phyloP scores from a whole-genome alignment of 148 eudicot species.

The Amaranthus hypochondriacus region DNA sequence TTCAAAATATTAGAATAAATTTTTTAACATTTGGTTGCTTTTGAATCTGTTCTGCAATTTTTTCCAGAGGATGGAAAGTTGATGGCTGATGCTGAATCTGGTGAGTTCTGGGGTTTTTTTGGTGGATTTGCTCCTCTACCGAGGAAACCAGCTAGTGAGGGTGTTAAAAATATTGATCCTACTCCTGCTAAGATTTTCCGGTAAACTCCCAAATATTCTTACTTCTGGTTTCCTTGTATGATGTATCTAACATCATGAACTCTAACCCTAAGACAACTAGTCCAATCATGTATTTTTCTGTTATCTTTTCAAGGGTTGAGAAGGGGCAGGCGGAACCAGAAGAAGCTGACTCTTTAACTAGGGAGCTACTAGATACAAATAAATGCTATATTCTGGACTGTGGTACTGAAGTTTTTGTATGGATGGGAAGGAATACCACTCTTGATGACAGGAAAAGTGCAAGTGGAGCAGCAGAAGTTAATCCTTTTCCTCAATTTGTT shows the following conservation, averaged over 20 bases:
- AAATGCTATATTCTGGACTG: conserved; percentile 85
- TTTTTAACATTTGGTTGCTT: not conserved
- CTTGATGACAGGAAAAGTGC: conserved; percentile 76
- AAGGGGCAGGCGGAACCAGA: conserved; percentile 61
- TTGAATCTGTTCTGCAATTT: not conserved
- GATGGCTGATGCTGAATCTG: conserved; percentile 95
- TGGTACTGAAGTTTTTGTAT: conserved; percentile 69
- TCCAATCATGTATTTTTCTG: conserved; percentile 9
- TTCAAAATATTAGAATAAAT: no score
- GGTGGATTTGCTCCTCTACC: conserved; percentile 99
- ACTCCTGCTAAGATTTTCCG: conserved; percentile 55
- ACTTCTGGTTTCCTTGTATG: not conserved
- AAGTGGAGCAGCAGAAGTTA: conserved; percentile 76
- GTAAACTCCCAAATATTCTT: conserved; percentile 33
- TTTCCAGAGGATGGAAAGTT: conserved; percentile 83
- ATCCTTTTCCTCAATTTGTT: not conserved
- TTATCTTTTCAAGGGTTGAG: conserved; percentile 48
- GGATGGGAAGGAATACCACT: conserved; percentile 83
- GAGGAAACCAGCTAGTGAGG: conserved; percentile 65
- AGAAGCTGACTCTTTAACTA: conserved; percentile 57
- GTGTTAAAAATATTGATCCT: conserved; percentile 37
- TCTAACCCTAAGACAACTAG: no score
- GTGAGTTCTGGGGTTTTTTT: conserved; percentile 98
- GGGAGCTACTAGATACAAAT: conserved; percentile 59
- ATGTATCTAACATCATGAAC: not conserved